Base-by-base conservation (phyloP, 345 rosid species). In the Capsella bursapastoris region DNA sequence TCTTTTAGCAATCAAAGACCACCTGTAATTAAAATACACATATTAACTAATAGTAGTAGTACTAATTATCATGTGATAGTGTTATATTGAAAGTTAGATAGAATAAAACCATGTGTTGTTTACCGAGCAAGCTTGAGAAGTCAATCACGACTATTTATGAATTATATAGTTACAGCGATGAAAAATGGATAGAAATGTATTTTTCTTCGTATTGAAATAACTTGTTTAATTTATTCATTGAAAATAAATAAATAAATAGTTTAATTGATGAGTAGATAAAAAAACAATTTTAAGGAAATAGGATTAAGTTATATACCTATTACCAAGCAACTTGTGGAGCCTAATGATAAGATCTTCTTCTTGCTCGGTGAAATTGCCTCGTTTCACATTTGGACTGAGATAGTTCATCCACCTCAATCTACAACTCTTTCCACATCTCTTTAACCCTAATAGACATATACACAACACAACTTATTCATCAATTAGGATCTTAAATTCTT, bases 341-440 rank as follows among this genome's bases (percentile, higher is more conserved):
- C 92, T 83, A 65, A 86, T 80, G 70, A 85, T 84, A 43, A 86
- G 86, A 65, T 84, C 86, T 74, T 86, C 93, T 79, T 86, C 88
- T 70, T 84, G 81, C 49, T 83, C 87, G 3, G 88, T 74, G 64
- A 84, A 84, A 41, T 75, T 74, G 5, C 84, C 87, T 61, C 70
- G 71, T 15, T 84, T 83, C 73, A 86, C 87, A 34, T 58, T 83
- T 14, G 88, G 91, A 52, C 86, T 80, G 45, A 85, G 76, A 66
- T 84, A 85, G 72, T 87, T 89, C 83, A 87, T 76, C 93, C 90
- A 85, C 75, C 89, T 81, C 72, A 89, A 59, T 81, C 91, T 72
- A 27, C 91, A 87, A 74, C 89, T 89, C 81, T 87, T 89, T 31
- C 93, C 93, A 62, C 89, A 75, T 82, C 94, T 87, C 80, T 77